Conservation (phyloP, 2,329 filamentous ascomycete genomes). For the Juglanconis oblonga region DNA sequence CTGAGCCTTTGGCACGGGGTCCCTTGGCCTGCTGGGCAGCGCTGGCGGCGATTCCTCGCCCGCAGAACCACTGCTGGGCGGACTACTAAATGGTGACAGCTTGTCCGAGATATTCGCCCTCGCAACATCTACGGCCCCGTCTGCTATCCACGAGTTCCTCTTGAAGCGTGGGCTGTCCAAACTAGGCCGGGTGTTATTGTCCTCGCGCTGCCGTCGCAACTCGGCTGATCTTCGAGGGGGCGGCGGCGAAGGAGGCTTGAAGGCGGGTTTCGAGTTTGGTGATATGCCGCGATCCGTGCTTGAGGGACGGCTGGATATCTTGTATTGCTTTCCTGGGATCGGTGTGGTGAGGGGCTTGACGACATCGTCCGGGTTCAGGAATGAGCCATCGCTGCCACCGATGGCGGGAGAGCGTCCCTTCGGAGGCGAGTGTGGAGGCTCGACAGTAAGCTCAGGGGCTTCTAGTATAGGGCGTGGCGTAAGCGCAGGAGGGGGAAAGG, state of each 20-base stretch:
- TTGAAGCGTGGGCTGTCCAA: slow-evolving; percentile 61
- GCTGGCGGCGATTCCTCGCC: slow-evolving; percentile 48
- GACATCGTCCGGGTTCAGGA: slow-evolving; percentile 46
- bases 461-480: slow-evolving; percentile 45
- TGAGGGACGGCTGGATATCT: slow-evolving; percentile 50
- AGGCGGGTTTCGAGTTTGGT: slow-evolving; percentile 45
- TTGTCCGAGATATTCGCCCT: slow-evolving; percentile 38
- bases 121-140: slow-evolving; percentile 28
- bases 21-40: slow-evolving; percentile 44
- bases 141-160: slow-evolving; percentile 24
- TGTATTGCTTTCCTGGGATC: slow-evolving; percentile 45
- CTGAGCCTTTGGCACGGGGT: slow-evolving; percentile 27
- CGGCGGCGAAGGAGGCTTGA: slow-evolving; percentile 60
- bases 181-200: slow-evolving; percentile 45
- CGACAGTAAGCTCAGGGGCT: slow-evolving; percentile 61
- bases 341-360: slow-evolving; percentile 37
- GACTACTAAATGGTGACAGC: slow-evolving; percentile 82
- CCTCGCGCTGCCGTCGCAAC: slow-evolving; percentile 47
- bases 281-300: slow-evolving; percentile 33
- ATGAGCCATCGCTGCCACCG: slow-evolving; percentile 39
- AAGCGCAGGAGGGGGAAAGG: slow-evolving; percentile 42
- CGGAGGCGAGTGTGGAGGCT: slow-evolving; percentile 68
- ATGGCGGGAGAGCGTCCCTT: slow-evolving; percentile 40
- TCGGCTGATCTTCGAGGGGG: slow-evolving; percentile 63
- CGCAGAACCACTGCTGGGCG: slow-evolving; percentile 63